Evolutionary conservation across 345 rosid genomes (phyloP).

Genomic region (Dipteronia dyeriana): DNA sequence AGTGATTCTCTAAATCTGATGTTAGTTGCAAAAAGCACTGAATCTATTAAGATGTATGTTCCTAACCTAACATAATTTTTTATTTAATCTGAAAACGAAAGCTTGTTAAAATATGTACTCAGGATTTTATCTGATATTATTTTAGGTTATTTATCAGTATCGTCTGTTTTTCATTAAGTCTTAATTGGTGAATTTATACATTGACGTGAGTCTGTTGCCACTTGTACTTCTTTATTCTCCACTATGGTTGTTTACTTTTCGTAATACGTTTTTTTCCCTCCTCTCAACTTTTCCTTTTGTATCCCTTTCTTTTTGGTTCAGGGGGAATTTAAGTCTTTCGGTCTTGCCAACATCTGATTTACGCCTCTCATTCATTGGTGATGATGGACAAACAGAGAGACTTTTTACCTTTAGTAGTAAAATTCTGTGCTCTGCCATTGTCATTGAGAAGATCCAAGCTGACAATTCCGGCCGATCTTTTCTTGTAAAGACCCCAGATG

Average conservation of each 20-base stretch:
- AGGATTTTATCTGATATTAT: not conserved
- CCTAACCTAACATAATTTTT: not conserved
- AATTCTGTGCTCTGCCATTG: slow-evolving; percentile 48
- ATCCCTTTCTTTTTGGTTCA: slow-evolving; percentile 28
- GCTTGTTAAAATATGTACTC: not conserved
- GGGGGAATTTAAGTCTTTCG: slow-evolving; percentile 82
- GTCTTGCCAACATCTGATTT: slow-evolving; percentile 84
- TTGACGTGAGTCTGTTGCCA: not conserved
- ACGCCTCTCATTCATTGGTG: slow-evolving; percentile 80
- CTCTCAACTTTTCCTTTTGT: slow-evolving; percentile 12
- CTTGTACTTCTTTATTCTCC: not conserved
- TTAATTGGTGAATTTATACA: not conserved
- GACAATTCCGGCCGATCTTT: slow-evolving; percentile 93
- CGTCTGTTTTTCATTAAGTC: not conserved
- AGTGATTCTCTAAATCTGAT: not conserved
- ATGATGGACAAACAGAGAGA: slow-evolving; percentile 73
- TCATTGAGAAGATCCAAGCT: slow-evolving; percentile 58
- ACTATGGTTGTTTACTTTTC: not conserved
- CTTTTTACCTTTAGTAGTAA: slow-evolving; percentile 59
- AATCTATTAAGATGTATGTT: not conserved
- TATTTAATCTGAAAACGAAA: not conserved
- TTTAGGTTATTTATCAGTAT: not conserved
- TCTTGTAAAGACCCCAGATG: slow-evolving; percentile 55
- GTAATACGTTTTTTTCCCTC: not conserved
- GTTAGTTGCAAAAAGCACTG: not conserved